phyloP scores from a whole-genome alignment of 495 filamentous ascomycete species.

The Aspergillus coremiiformis region DNA sequence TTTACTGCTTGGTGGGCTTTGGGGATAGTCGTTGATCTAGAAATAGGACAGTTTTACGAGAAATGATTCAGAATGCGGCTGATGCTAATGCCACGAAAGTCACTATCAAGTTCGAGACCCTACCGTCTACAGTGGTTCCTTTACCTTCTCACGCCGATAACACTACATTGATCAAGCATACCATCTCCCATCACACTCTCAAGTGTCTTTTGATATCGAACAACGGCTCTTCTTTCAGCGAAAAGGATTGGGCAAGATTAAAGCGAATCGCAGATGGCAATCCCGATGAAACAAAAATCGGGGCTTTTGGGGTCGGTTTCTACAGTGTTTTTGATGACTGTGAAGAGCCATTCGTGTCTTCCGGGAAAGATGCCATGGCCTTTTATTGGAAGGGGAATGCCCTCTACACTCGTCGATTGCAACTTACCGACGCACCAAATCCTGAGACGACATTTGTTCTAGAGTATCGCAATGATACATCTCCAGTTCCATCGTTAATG shows the following conservation, averaged over 20 bases:
- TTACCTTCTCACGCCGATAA: slow-evolving; percentile 58
- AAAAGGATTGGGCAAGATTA: slow-evolving; percentile 84
- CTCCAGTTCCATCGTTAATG: slow-evolving; percentile 75
- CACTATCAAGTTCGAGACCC: slow-evolving; percentile 80
- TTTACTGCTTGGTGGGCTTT: background rate
- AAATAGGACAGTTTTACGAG: slow-evolving; percentile 60
- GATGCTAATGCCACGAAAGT: slow-evolving; percentile 89
- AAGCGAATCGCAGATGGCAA: slow-evolving; percentile 98
- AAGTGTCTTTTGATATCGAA: slow-evolving; percentile 81
- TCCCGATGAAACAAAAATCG: slow-evolving; percentile 97
- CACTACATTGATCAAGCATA: slow-evolving; percentile 70
- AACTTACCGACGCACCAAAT: slow-evolving; percentile 55
- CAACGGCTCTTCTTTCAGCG: slow-evolving; percentile 74
- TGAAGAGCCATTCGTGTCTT: slow-evolving; percentile 92
- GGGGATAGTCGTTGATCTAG: background rate
- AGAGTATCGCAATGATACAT: slow-evolving; percentile 80
- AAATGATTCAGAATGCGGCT: slow-evolving; percentile 96
- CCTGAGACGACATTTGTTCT: slow-evolving; percentile 82
- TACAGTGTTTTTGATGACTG: slow-evolving; percentile 98
- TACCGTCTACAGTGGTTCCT: slow-evolving; percentile 70
- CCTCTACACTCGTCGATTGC: slow-evolving; percentile 76
- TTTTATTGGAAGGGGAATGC: slow-evolving; percentile 99
- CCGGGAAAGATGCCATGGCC: slow-evolving; percentile 85
- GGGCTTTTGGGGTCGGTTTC: slow-evolving; percentile 96
- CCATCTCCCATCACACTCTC: slow-evolving; percentile 73